These are phyloP conservation scores for Aspergillus diversus DNA, from an alignment of 495 filamentous ascomycete species.

Conservation along the genomic window DNA sequence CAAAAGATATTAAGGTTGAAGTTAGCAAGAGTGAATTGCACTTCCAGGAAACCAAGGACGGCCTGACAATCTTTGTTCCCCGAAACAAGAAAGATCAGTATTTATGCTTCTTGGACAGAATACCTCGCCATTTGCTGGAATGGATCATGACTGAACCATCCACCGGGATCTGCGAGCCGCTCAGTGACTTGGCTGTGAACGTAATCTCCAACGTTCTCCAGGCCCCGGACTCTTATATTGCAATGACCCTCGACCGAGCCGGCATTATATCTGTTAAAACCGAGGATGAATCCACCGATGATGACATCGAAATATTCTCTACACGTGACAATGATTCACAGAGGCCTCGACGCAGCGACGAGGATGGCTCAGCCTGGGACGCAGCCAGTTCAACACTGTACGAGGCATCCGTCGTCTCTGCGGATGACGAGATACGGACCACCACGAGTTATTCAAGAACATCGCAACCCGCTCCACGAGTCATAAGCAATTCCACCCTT, in stretches of 20 bases:
- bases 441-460: neutral
- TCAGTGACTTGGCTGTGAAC: conserved; percentile 17
- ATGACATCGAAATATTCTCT: neutral
- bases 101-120: conserved; percentile 33
- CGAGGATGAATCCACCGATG: conserved; percentile 8
- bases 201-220: conserved; percentile 26
- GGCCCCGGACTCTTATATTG: conserved; percentile 11
- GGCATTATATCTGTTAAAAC: conserved; percentile 22
- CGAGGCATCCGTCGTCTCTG: conserved; percentile 4
- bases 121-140: conserved; percentile 34
- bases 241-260: conserved; percentile 16
- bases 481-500: neutral
- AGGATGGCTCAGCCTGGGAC: neutral
- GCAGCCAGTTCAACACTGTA: neutral
- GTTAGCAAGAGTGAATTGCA: conserved; percentile 31
- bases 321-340: neutral
- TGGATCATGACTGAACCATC: conserved; percentile 40
- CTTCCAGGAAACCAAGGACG: conserved; percentile 29
- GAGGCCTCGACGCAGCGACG: neutral
- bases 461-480: neutral
- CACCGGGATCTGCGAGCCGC: conserved; percentile 24
- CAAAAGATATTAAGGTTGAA: conserved; percentile 24
- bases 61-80: conserved; percentile 43
- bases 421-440: neutral
- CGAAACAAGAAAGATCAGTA: conserved; percentile 33